These are phyloP conservation scores for Trematosphaeria pertusa DNA, from an alignment of 2,329 filamentous ascomycete genomes.

Conservation along the genomic window DNA sequence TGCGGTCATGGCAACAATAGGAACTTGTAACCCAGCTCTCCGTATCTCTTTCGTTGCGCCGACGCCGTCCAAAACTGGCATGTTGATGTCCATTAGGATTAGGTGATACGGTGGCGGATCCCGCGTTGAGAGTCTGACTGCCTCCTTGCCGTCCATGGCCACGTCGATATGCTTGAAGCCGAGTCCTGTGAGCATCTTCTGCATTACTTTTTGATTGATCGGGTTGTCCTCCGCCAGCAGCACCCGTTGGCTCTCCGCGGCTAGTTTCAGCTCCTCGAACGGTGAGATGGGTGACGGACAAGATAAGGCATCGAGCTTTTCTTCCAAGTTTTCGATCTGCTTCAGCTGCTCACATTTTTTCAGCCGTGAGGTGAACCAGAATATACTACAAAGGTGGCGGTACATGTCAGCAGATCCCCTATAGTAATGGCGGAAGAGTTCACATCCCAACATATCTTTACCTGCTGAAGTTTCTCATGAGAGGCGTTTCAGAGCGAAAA, in stretches of 20 bases:
- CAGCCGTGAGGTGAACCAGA: conserved; percentile 58
- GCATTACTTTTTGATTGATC: conserved; percentile 57
- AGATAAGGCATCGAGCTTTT: conserved; percentile 16
- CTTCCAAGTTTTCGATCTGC: conserved; percentile 18
- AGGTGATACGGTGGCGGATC: conserved; percentile 31
- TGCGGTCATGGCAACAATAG: conserved; percentile 64
- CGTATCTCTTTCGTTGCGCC: conserved; percentile 36
- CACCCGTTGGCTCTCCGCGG: conserved; percentile 32
- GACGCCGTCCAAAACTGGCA: conserved; percentile 42
- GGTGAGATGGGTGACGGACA: conserved; percentile 16
- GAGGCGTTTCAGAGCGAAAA: conserved; percentile 46
- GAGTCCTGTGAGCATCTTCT: conserved; percentile 54
- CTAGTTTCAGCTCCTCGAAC: conserved; percentile 29
- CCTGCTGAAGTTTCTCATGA: too few species aligned
- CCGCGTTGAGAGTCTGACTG: conserved; percentile 39
- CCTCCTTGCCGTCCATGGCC: conserved; percentile 53
- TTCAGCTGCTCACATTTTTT: conserved; percentile 37
- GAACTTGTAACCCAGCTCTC: conserved; percentile 31
- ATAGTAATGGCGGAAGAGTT: too few species aligned
- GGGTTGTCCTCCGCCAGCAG: conserved; percentile 58
- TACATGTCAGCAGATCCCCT: too few species aligned
- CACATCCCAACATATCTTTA: neutral
- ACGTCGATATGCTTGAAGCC: conserved; percentile 43
- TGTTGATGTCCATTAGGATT: conserved; percentile 47
- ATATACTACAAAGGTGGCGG: too few species aligned